Evolutionary conservation across 2,329 filamentous ascomycete genomes (phyloP), one percentile per base, ranked within the genome.

Genomic region (Teratosphaeria epicoccoides): DNA sequence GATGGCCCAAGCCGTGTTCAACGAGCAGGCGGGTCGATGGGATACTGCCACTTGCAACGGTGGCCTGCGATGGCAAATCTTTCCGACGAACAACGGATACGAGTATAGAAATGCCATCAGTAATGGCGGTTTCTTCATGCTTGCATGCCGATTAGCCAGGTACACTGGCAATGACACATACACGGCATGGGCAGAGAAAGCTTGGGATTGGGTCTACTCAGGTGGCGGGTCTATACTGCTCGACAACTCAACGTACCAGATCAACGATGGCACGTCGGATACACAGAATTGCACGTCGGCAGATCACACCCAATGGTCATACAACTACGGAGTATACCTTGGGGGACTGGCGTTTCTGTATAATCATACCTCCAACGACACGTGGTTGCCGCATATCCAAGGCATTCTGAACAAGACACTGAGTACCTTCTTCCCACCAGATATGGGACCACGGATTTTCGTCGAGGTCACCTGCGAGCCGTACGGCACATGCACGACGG

Each of bases 181-280:
- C 57, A 54, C 73, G 70, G 77, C 87, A 59, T 88, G 84, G 84
- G 78, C 78, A 1, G 68, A 71, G 48, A 66, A 61, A 50, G 52
- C 58, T 24, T 71, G 62, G 60, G 56, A 67, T 14, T 71, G 69
- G 69, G 60, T 64, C 46, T 82, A 6, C 77, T 24, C 44, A 9
- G 33, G 33, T 20, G 33, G 33, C 33, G 78, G 29, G 6, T 56
- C 53, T 6, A 29, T 52, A 14, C 71, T 88, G 52, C 76, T 88
- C 29, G 49, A 54, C 20, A 47, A 48, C 20, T 12, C 23, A 22
- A 53, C 48, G 4, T 49, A 72, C 55, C 65, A 69, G 49, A 71
- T 73, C 62, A 75, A 65, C 55, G 74, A 76, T 51, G 74, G 74
- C 51, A 69, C 70, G 28, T 69, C 71, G 47, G 71, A 73, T 53